Evolutionary conservation across 2,329 filamentous ascomycete genomes (phyloP), one percentile per base, ranked within the genome.

Genomic region (Cladosporium sp.): DNA sequence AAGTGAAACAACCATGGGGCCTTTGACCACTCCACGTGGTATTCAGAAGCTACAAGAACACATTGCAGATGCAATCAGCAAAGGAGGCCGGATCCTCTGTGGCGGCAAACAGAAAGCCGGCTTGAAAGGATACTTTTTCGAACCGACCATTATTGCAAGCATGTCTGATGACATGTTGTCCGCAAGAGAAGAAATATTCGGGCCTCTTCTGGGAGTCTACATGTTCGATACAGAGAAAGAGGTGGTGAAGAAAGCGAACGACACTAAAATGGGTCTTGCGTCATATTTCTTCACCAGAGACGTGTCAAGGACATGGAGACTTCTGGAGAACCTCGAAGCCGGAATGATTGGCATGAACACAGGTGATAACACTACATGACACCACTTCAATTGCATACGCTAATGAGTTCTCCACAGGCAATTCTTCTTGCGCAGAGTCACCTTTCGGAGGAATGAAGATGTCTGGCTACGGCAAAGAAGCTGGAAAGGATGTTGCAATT

Each of bases 21-120:
- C 47, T 19, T 15, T 35, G 5, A 50, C 28, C 10, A 50, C n/a
- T 17, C n/a, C 4, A 9, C 19, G 70, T 76, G n/a, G 84, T 89
- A 69, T 86, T 62, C 81, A 89, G 56, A 77, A 83, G 52, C 78
- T 91, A 4, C 75, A 90, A 42, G 78, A 78, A 1, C 90, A 86
- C 68, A 83, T 90, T 32, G 80, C 88, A 2, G 58, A 49, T n/a
- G 58, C 58, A n/a, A 58, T 50, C 34, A 35, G 51, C 28, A 58
- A 62, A 56, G 60, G 60, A 4, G 60, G 58, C 6, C 58, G 44
- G n/a, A 25, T 60, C 6, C 40, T 47, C 25, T 47, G 47, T 13
- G 60, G 60, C 35, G 60, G 60, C n/a, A 56, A 63, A 56, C 61
- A 3, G 10, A 24, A 36, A 8, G 28, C 5, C 34, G 53, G 25